Base-by-base conservation (phyloP, 164 flowering plant genomes). In the Malania oleifera region DNA sequence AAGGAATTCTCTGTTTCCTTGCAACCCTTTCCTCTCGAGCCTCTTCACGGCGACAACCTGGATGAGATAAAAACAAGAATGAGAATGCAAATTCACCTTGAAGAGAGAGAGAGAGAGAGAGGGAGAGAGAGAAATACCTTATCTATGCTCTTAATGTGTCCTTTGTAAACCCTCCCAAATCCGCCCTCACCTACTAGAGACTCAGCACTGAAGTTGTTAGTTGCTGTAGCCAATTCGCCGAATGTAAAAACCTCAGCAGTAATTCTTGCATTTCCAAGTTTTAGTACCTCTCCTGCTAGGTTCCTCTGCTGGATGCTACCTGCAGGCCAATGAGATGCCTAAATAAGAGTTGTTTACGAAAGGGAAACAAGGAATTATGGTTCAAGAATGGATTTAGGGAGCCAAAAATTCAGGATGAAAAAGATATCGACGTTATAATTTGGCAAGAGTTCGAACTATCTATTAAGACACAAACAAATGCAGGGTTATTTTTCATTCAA, bases 21-120 rank as follows among this genome's bases (percentile, higher is more conserved):
- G 80, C 18, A 52, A 8, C 10, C 80, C 80, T 52, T 70, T 70
- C 54, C 69, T 57, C 63, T 78, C 77, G 17, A 78, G 76, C 48
- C 71, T 65, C 74, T 78, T 78, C 10, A 78, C 73, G 4, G 82
- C 82, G 18, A 78, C 80, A 63, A 38, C 55, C 82, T 78, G 62
- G n/a, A 68, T 4, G 2, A 13, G 46, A 20, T 0, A 31, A 58
- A 27, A 18, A 43, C 38, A 31, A 22, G 24, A 22, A 27, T 57
- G 8, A 53, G 14, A 50, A 8, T 34, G 48, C 18, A 38, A 46
- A 8, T 23, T 19, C 17, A 12, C 1, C 24, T 41, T 26, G 5
- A 17, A 59, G 4, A 17, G 22, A 5, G 18, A 5, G 5, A 4
- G 22, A 14, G 5, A n/a, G 35, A 26, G 3, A 38, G 18, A 18